Evolutionary conservation across 164 flowering plant species (phyloP).

Genomic region (Stephania yunnanensis): DNA sequence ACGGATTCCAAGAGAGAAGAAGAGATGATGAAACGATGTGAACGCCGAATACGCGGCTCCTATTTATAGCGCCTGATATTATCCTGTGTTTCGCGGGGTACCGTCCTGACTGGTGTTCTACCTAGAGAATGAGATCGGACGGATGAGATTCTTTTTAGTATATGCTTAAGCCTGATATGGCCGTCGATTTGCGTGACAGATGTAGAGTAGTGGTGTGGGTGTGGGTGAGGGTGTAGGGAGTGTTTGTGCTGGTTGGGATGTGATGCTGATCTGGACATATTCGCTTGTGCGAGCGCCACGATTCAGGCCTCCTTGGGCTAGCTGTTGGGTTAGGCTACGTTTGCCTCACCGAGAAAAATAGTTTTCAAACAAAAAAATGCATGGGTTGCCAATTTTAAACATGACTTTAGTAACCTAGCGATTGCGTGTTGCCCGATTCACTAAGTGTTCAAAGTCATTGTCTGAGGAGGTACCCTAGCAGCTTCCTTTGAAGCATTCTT

Average conservation of each 20-base stretch:
- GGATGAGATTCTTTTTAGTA: neutral
- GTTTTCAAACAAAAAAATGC: too few species aligned
- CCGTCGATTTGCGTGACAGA: too few species aligned
- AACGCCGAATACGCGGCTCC: neutral
- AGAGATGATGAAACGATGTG: neutral
- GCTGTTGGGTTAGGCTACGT: neutral
- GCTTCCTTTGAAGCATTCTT: too few species aligned
- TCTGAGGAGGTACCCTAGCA: too few species aligned
- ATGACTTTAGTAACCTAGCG: too few species aligned
- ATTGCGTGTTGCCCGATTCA: too few species aligned
- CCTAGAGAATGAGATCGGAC: neutral
- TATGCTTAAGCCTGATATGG: neutral
- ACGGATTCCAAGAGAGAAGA: neutral
- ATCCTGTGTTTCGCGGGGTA: neutral
- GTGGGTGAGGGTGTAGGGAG: slow-evolving; percentile 1
- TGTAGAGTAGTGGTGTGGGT: slow-evolving; percentile 4
- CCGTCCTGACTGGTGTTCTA: neutral
- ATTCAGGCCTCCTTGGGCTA: neutral
- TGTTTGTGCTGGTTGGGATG: neutral
- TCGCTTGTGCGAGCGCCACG: slow-evolving; percentile 10
- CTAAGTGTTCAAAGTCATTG: too few species aligned
- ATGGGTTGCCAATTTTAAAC: too few species aligned
- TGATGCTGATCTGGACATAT: neutral
- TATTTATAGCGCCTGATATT: neutral
- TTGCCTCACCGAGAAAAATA: too few species aligned